Conservation (phyloP, 257 asterid species). For the Nicotiana tabacum region DNA sequence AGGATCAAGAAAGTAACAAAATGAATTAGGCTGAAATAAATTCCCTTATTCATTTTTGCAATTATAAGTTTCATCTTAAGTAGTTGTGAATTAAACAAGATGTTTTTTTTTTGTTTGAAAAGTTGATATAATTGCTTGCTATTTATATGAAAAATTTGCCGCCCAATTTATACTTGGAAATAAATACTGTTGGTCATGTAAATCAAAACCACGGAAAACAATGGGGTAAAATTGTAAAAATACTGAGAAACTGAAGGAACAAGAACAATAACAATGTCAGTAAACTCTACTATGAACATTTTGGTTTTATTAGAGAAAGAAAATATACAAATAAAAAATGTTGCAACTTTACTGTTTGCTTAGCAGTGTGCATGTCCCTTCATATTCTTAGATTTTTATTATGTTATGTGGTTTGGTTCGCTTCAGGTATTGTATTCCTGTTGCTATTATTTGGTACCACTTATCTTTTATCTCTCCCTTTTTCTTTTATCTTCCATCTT, state of each 20-base stretch:
- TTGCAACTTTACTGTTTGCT: too few relatives aligned
- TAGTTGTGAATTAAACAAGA: not conserved
- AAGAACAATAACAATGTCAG: not conserved
- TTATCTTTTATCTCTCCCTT: too few relatives aligned
- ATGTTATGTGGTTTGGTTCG: too few relatives aligned
- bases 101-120: not conserved
- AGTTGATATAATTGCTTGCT: not conserved
- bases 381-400: too few relatives aligned
- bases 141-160: not conserved
- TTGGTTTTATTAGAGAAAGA: too few relatives aligned
- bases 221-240: not conserved
- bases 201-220: not conserved
- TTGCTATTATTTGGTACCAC: too few relatives aligned
- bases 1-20: not conserved
- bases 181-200: not conserved
- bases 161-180: not conserved
- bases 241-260: not conserved
- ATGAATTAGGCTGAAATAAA: not conserved
- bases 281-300: not conserved
- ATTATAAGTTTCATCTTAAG: not conserved
- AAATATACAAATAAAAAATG: too few relatives aligned
- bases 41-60: constrained; percentile 3
- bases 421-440: too few relatives aligned
- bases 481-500: too few relatives aligned
- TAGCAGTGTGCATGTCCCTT: too few relatives aligned